Base-by-base conservation (phyloP, 495 filamentous ascomycete genomes). In the Melanomma pulvis-pyrius region DNA sequence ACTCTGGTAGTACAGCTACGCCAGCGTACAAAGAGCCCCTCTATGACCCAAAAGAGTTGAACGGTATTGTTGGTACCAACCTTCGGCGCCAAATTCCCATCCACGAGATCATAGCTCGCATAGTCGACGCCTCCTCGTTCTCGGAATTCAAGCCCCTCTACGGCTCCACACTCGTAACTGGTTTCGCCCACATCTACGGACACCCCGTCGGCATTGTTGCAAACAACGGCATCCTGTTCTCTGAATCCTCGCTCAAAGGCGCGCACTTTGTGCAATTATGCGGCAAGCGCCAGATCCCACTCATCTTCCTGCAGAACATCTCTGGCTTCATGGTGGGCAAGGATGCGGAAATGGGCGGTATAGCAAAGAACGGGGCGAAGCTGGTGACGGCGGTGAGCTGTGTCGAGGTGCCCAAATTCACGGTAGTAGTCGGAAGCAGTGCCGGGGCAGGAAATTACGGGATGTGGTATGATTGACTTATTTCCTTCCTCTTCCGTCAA, bases 211-310 rank as follows among this genome's bases (percentile, higher is more conserved):
- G 94, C 53, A 97, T 98, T 66, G 80, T 98, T 5, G 94, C 93
- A 54, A 98, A 98, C 81, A 96, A 98, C 73, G 96, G 96, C 54
- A 96, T 98, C 69, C 82, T 98, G n/a, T 97, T 97, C 83, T 93
- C 91, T 39, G 86, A 90, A 69, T 91, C 89, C 17, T 87, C 91
- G 2, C 84, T 97, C 51, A 98, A 98, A 77, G 94, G 94, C 12
- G 92, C 94, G 4, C 94, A 98, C 77, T 98, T 98, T 78, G 96
- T 98, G 74, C 91, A 98, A 76, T 87, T 98, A n/a, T 97, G 94
- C 80, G 85, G 87, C 7, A 91, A 98, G 76, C 89, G 96, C 54
- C 83, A 87, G 25, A 91, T 98, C 52, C 93, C 94, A 17, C 81
- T 98, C 0, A 80, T 98, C 30, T 98, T 98, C 77, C 78, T 98